These are phyloP conservation scores for Mycena galopus DNA, from an alignment of 768 basidiomycete species.

Conservation along the genomic window DNA sequence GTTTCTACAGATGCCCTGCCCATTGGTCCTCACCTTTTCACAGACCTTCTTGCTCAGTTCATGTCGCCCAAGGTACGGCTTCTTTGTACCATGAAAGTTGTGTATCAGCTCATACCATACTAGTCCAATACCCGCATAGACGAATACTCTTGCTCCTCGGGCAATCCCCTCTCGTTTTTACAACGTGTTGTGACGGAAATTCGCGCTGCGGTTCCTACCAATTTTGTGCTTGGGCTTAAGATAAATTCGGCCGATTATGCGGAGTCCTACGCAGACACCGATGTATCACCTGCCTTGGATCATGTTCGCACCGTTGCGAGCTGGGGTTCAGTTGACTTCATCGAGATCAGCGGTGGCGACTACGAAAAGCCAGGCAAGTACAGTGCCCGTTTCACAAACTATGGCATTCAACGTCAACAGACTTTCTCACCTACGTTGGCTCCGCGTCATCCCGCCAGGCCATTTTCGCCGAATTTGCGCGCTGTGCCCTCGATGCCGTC, in stretches of 20 bases:
- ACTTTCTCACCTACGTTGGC: slow-evolving; percentile 53
- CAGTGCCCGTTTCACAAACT: neutral
- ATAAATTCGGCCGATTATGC: slow-evolving; percentile 85
- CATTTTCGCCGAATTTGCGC: slow-evolving; percentile 79
- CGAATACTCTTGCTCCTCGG: slow-evolving; percentile 60
- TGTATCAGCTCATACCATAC: neutral
- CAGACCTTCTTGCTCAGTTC: slow-evolving; percentile 86
- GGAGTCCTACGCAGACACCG: slow-evolving; percentile 40
- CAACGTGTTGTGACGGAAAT: slow-evolving; percentile 68
- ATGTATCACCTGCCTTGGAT: slow-evolving; percentile 58
- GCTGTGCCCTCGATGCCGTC: slow-evolving; percentile 62
- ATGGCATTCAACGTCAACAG: slow-evolving; percentile 44
- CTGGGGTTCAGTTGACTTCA: slow-evolving; percentile 82
- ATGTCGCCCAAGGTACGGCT: slow-evolving; percentile 80
- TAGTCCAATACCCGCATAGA: slow-evolving; percentile 69
- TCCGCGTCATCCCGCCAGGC: slow-evolving; percentile 66
- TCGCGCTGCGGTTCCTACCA: slow-evolving; percentile 61
- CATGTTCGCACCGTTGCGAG: slow-evolving; percentile 72
- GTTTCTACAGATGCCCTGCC: slow-evolving; percentile 45
- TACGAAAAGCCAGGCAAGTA: slow-evolving; percentile 82
- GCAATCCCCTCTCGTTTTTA: slow-evolving; percentile 69
- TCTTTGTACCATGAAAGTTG: neutral
- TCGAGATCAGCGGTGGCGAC: slow-evolving; percentile 90
- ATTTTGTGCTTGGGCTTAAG: slow-evolving; percentile 85
- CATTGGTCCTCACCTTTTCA: neutral